Percentiles rank a stretch among this genome's conserved stretches.
Evolutionary conservation across 73 alveolate species (phyloP).

Genomic region (Paramecium pentaurelia): DNA sequence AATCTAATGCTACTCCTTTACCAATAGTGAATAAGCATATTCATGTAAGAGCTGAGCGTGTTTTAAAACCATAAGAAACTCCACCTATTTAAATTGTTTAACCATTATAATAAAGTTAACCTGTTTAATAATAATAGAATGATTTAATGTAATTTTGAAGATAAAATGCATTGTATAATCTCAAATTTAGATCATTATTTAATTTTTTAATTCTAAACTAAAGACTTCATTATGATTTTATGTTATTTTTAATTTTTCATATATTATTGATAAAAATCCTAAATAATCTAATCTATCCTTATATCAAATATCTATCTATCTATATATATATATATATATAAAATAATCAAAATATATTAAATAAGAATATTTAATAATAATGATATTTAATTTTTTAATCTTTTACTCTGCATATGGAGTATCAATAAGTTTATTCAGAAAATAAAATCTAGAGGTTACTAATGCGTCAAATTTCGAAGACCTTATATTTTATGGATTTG

Average conservation of each 20-base stretch:
- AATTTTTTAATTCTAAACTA: not conserved
- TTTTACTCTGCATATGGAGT: not conserved
- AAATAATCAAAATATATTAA: no score
- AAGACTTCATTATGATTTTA: no score
- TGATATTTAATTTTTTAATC: not conserved
- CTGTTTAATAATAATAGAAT: not conserved
- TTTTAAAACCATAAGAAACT: not conserved
- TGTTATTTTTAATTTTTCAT: no score
- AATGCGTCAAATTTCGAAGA: slow-evolving; percentile 42
- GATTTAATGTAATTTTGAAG: not conserved
- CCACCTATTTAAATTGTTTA: not conserved
- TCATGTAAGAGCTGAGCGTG: not conserved
- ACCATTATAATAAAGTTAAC: not conserved
- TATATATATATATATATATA: no score
- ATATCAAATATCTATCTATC: no score
- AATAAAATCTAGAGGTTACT: not conserved
- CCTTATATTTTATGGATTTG: slow-evolving; percentile 64
- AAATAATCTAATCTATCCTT: no score
- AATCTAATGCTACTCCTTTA: slow-evolving; percentile 3
- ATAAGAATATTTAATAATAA: not conserved
- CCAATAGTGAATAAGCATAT: slow-evolving; percentile 25
- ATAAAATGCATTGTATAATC: not conserved
- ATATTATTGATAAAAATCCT: no score
- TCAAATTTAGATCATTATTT: not conserved
- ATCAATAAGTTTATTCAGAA: not conserved